phyloP scores from a whole-genome alignment of 2,329 filamentous ascomycete genomes.

The Fusarium sp. region DNA sequence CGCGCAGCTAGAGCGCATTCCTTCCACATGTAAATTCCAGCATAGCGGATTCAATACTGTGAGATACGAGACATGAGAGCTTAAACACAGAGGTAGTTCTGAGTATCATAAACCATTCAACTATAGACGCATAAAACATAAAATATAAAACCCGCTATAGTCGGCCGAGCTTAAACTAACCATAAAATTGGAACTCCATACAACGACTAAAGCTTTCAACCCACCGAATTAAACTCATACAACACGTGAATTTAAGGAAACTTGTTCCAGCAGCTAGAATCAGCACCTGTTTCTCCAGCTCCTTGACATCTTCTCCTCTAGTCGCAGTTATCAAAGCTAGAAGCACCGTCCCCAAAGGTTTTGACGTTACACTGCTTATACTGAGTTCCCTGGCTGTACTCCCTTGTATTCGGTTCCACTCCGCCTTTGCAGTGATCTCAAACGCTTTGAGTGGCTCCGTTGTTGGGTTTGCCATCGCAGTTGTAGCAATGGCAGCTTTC shows the following conservation, averaged over 20 bases:
- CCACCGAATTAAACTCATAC: neutral
- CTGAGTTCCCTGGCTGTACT: neutral
- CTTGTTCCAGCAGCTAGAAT: neutral
- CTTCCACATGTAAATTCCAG: too few relatives aligned
- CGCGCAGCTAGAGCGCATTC: too few relatives aligned
- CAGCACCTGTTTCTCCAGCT: neutral
- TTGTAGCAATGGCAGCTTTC: neutral
- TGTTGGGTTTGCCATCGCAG: neutral
- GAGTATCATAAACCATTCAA: too few relatives aligned
- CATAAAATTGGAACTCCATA: neutral
- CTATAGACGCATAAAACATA: neutral
- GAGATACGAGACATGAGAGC: too few relatives aligned
- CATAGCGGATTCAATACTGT: too few relatives aligned
- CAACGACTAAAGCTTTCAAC: neutral
- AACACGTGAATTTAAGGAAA: neutral
- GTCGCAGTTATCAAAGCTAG: neutral
- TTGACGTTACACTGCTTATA: neutral
- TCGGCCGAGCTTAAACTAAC: neutral
- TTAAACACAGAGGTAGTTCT: too few relatives aligned
- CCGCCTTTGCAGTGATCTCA: neutral
- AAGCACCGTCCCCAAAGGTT: neutral
- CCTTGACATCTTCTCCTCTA: neutral
- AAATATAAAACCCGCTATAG: neutral
- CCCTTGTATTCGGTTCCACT: neutral
- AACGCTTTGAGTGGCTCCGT: neutral